Base-by-base conservation (phyloP, 129 eudicot species). In the Oenanthe sinensis region DNA sequence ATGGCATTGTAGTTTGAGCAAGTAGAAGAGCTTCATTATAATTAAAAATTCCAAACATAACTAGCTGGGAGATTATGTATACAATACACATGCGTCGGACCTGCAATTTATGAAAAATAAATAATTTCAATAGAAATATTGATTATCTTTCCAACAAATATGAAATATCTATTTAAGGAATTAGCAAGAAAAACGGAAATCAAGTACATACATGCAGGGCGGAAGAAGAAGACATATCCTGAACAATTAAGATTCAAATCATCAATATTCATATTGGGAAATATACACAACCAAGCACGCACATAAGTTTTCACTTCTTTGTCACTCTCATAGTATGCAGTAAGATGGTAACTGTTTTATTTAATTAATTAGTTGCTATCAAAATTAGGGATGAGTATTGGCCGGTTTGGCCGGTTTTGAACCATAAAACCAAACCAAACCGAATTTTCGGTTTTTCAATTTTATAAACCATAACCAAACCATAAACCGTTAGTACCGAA, bases 1-100 rank as follows among this genome's bases (percentile, higher is more conserved):
- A 73, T 24, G 58, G 77, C 75, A 67, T 30, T 50, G 71, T 63
- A 49, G 71, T 19, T 43, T 75, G 42, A 78, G 50, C 62, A 17
- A 58, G 63, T n/a, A 75, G 79, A 60, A 77, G 48, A 48, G 45
- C 62, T 55, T 78, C 81, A 63, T 76, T 76, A 82, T 69, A 37
- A 44, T 76, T 71, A 76, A 75, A 52, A 75, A 76, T 76, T 79
- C 55, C 75, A 46, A 54, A 58, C 6, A 76, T 40, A 19, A 52
- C 40, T 76, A 55, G 16, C 40, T 39, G 70, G 24, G 28, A 55
- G 71, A 4, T 24, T 16, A 24, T 24, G 60, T 46, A 6, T 24
- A 44, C 14, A 42, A 40, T 9, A 12, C 17, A 7, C 48, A 73
- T 11, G 8, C 30, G 20, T 73, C 28, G 77, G 50, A 74, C 76